Evolutionary conservation across 108 stramenopile species (phyloP).

Genomic region (Schizochytrium sp.): DNA sequence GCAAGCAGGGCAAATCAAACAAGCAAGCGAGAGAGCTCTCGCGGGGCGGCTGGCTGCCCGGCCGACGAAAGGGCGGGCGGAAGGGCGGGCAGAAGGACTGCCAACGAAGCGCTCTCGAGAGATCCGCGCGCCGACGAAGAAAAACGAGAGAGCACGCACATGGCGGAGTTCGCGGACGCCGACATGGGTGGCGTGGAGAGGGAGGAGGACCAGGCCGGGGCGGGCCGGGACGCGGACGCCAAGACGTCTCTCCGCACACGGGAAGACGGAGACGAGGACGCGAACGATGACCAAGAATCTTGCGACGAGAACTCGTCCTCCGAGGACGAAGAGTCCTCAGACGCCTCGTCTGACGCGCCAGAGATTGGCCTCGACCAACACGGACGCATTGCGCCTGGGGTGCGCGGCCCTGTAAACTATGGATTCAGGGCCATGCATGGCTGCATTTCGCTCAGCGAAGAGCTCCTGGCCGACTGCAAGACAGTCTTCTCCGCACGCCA

Average conservation of each 20-base stretch:
- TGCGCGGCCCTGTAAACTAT: background rate
- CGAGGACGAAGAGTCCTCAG: background rate
- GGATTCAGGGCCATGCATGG: background rate
- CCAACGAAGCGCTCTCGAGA: no score
- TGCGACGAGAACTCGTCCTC: background rate
- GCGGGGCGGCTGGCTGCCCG: no score
- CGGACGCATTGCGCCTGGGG: background rate
- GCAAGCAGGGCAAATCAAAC: no score
- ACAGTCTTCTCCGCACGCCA: background rate
- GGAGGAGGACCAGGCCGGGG: background rate
- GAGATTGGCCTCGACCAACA: conserved; percentile 9
- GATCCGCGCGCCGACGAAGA: no score
- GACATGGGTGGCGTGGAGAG: background rate
- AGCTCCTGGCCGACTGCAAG: background rate
- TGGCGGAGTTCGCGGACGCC: no score
- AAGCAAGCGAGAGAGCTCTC: no score
- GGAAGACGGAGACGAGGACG: background rate
- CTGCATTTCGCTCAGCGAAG: background rate
- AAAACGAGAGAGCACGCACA: no score
- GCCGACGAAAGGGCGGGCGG: no score
- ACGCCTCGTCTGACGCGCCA: background rate
- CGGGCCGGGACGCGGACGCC: background rate
- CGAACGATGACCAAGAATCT: background rate
- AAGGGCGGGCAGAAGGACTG: no score
- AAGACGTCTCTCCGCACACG: background rate